Evolutionary conservation across 345 rosid genomes (phyloP).

Genomic region (Eucalyptus sp.): DNA sequence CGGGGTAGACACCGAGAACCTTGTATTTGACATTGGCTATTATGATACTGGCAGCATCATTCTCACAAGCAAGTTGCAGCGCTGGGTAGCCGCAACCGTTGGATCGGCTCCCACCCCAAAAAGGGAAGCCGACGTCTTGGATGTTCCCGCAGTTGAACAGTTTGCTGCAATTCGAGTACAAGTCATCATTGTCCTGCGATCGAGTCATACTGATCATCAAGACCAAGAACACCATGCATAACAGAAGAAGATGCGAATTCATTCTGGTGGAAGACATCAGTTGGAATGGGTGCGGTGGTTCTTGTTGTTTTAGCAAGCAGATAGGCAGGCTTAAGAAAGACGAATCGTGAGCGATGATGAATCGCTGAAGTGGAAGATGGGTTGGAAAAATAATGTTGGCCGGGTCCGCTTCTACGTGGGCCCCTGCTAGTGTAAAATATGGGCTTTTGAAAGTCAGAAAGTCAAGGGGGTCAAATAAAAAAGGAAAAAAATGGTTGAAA

Average conservation of each 20-base stretch:
- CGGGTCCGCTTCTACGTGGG: neutral
- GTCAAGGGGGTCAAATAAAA: neutral
- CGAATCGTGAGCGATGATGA: neutral
- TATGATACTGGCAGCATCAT: constrained; percentile 1
- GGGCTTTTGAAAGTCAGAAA: neutral
- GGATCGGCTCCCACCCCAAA: constrained; percentile 13
- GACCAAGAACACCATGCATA: neutral
- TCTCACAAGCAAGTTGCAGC: constrained; percentile 6
- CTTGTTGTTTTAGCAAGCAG: neutral
- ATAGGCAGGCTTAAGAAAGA: neutral
- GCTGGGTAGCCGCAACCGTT: constrained; percentile 6
- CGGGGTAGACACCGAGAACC: neutral
- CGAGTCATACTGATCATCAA: neutral
- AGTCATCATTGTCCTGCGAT: neutral
- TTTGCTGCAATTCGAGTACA: constrained; percentile 1
- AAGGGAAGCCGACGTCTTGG: constrained; percentile 9
- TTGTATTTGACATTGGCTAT: constrained; percentile 2
- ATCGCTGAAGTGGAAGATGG: neutral
- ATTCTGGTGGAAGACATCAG: neutral
- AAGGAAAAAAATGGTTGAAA: no score
- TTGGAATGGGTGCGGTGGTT: neutral
- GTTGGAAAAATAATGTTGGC: neutral
- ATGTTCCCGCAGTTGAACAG: constrained; percentile 9
- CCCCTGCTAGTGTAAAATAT: neutral
- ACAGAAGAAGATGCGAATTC: neutral